phyloP scores from a whole-genome alignment of 2,329 filamentous ascomycete species.

The Diaporthe sp. region DNA sequence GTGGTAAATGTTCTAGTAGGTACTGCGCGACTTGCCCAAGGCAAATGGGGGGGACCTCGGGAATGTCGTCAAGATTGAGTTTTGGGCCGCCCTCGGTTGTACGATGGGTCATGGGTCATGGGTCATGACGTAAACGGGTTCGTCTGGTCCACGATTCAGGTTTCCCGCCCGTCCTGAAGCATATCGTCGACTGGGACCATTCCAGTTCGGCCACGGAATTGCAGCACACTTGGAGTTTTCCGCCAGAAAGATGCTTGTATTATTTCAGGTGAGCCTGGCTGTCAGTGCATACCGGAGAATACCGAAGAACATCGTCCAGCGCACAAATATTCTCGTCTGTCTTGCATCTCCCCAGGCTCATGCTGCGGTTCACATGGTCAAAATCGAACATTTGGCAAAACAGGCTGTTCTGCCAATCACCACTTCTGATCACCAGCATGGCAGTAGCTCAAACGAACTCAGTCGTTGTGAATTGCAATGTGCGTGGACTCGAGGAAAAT shows the following conservation, averaged over 20 bases:
- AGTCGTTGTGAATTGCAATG: too few species aligned
- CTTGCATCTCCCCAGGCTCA: too few species aligned
- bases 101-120: not conserved
- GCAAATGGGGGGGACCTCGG: not conserved
- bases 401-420: too few species aligned
- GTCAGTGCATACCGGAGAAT: too few species aligned
- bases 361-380: too few species aligned
- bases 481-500: too few species aligned
- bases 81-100: not conserved
- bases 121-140: conserved; percentile 19
- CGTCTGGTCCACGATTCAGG: not conserved
- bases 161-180: not conserved
- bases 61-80: conserved; percentile 28
- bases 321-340: too few species aligned
- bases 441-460: too few species aligned
- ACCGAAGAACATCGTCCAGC: too few species aligned
- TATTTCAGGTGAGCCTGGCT: too few species aligned
- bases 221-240: not conserved
- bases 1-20: not conserved
- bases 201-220: not conserved
- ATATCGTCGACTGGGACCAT: not conserved
- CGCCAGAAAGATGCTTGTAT: not conserved
- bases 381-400: too few species aligned
- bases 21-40: not conserved
- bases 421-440: too few species aligned